Percentiles rank a stretch among this genome's conserved stretches.
phyloP scores from a whole-genome alignment of 305 asterid genomes.

The Coffea humblotiana region DNA sequence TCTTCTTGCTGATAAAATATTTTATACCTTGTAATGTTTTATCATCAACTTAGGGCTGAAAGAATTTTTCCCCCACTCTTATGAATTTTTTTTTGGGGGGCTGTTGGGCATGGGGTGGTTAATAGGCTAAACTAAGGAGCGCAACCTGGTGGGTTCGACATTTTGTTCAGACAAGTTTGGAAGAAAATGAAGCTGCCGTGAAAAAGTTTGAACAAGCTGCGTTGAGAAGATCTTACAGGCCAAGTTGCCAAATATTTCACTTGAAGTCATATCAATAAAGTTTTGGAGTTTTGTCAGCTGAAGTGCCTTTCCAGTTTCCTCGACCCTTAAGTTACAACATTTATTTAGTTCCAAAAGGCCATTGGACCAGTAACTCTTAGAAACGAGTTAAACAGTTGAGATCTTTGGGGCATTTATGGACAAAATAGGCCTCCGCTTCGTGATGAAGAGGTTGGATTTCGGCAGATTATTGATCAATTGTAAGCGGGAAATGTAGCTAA shows the following conservation, averaged over 20 bases:
- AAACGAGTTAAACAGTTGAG: background rate
- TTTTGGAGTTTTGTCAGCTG: conserved; percentile 4
- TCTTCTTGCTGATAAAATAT: background rate
- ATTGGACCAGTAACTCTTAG: background rate
- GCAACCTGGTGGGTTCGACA: conserved; percentile 67
- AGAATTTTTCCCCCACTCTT: too few species aligned
- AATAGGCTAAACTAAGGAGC: conserved; percentile 66
- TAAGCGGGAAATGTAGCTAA: background rate
- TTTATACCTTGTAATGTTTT: background rate
- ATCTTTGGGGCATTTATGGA: background rate
- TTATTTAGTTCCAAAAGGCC: background rate
- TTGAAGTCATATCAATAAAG: conserved; percentile 58
- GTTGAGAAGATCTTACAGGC: conserved; percentile 33
- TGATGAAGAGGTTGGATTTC: background rate
- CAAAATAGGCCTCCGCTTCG: background rate
- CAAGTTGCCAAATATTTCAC: conserved; percentile 74
- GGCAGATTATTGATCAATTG: conserved; percentile 3
- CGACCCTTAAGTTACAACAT: background rate
- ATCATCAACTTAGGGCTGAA: background rate
- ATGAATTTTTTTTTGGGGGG: too few species aligned
- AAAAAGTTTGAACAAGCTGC: conserved; percentile 75
- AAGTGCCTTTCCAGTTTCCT: background rate
- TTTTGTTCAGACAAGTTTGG: conserved; percentile 71
- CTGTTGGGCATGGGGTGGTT: background rate
- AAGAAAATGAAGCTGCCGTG: conserved; percentile 60